Conservation (phyloP, 2,329 filamentous ascomycete genomes). For the Phoma sp. region DNA sequence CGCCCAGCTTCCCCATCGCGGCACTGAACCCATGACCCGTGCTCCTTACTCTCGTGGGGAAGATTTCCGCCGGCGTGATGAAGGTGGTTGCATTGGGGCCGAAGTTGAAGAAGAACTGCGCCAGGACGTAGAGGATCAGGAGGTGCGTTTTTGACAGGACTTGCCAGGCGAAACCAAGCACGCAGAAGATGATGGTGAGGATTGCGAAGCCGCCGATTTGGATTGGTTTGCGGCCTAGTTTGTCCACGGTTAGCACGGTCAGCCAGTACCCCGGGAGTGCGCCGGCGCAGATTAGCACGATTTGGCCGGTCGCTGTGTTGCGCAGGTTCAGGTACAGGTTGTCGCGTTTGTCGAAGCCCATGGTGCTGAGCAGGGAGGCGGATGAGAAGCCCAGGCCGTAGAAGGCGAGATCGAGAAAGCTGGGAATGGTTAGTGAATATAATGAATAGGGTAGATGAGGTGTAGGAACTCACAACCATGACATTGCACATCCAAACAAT, state of each 20-base stretch:
- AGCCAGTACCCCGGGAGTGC: conserved; percentile 85
- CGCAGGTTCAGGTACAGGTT: conserved; percentile 73
- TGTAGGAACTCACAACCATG: conserved; percentile 67
- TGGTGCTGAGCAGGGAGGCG: conserved; percentile 71
- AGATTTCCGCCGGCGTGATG: conserved; percentile 60
- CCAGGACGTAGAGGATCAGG: conserved; percentile 55
- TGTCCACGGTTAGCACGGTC: conserved; percentile 76
- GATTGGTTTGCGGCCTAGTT: conserved; percentile 77
- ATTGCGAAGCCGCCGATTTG: conserved; percentile 64
- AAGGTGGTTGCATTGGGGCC: conserved; percentile 60
- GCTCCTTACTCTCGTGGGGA: conserved; percentile 57
- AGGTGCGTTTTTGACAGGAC: conserved; percentile 51
- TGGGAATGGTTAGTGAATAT: conserved; percentile 9
- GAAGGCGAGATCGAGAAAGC: conserved; percentile 66
- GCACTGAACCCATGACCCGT: conserved; percentile 59
- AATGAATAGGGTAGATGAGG: not conserved
- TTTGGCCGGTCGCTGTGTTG: conserved; percentile 78
- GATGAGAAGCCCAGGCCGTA: conserved; percentile 74
- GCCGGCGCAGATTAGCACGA: conserved; percentile 79
- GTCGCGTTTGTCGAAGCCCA: conserved; percentile 70
- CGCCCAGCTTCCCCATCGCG: conserved; percentile 56
- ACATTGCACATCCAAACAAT: conserved; percentile 76
- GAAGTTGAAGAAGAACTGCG: conserved; percentile 62
- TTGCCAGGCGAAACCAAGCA: conserved; percentile 58
- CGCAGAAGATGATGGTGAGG: conserved; percentile 57